phyloP scores from a whole-genome alignment of 306 rosid species.

The Chamaecrista fasciculata region DNA sequence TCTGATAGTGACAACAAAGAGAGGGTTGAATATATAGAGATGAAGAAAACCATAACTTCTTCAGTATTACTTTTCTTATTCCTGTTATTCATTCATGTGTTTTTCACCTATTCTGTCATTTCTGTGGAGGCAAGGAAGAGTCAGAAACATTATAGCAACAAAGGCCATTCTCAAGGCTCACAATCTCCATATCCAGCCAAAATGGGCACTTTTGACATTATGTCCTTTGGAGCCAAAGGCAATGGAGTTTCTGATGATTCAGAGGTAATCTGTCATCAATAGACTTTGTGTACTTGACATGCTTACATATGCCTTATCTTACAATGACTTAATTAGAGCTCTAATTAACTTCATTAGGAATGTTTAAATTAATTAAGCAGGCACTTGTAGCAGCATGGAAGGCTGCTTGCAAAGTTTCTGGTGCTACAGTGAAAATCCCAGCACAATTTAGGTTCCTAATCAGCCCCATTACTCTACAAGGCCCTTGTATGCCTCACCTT shows the following conservation, averaged over 20 bases:
- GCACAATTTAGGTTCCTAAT: conserved; percentile 57
- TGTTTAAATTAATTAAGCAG: conserved; percentile 40
- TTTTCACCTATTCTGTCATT: conserved; percentile 37
- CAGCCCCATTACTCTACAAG: conserved; percentile 69
- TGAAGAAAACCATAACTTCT: conserved; percentile 45
- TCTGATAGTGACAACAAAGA: background rate
- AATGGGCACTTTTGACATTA: conserved; percentile 43
- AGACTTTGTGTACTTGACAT: too few relatives aligned
- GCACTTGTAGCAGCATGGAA: conserved; percentile 80
- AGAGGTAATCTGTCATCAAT: too few relatives aligned
- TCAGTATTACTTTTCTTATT: conserved; percentile 36
- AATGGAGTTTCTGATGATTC: conserved; percentile 82
- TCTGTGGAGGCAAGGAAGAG: conserved; percentile 72
- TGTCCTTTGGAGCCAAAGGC: conserved; percentile 82
- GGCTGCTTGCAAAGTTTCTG: conserved; percentile 68
- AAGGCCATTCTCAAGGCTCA: conserved; percentile 31
- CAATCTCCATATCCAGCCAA: conserved; percentile 36
- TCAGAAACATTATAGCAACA: conserved; percentile 38
- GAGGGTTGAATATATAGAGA: conserved; percentile 24
- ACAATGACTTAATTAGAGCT: too few relatives aligned
- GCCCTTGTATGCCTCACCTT: conserved; percentile 80
- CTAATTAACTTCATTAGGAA: background rate
- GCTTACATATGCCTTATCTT: too few relatives aligned
- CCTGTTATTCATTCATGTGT: conserved; percentile 32
- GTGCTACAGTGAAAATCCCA: conserved; percentile 68